These are phyloP conservation scores for Ambispora gerdemannii DNA, from an alignment of 192 early-diverging fungal species.

Conservation along the genomic window DNA sequence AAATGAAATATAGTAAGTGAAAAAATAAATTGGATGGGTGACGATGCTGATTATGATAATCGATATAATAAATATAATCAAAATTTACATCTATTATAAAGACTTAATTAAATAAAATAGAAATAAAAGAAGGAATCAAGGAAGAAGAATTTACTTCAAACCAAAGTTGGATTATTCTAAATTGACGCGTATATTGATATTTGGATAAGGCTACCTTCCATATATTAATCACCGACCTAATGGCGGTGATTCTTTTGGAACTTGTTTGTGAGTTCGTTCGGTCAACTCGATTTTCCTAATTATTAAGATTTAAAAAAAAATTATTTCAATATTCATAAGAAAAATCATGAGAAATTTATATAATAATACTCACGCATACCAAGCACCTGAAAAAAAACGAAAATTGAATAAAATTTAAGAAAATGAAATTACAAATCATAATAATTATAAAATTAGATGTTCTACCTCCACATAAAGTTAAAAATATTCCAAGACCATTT, in stretches of 20 bases:
- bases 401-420: neutral
- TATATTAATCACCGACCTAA: no score
- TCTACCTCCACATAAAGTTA: constrained; percentile 57
- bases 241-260: neutral
- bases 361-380: constrained; percentile 25
- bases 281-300: neutral
- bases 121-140: no score
- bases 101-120: no score
- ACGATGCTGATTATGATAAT: no score
- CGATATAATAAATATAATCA: no score
- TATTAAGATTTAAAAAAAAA: neutral
- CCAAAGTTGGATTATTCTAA: no score
- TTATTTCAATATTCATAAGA: neutral
- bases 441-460: constrained; percentile 36
- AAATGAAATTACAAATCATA: neutral
- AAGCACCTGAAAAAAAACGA: constrained; percentile 3
- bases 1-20: no score
- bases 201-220: no score
- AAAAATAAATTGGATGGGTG: no score
- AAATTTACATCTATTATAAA: no score
- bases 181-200: no score
- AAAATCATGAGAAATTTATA: neutral
- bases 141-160: no score
- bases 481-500: constrained; percentile 56
- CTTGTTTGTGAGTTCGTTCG: neutral